Conservation (phyloP, 108 stramenopile genomes). For the Craspedostauros australis region DNA sequence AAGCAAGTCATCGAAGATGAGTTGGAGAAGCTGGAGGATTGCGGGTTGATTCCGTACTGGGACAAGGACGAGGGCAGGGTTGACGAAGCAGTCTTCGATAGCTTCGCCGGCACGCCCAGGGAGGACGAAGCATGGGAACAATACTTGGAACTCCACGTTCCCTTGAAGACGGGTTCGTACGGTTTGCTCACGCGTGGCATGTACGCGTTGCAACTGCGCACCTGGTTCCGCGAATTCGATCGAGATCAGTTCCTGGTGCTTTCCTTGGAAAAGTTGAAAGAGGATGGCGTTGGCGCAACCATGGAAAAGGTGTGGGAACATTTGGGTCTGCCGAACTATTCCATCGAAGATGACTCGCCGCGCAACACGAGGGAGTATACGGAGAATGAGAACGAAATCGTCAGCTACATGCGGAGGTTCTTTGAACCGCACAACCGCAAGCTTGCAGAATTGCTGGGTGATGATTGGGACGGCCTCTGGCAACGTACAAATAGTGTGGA, state of each 20-base stretch:
- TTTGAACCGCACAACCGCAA: too few species aligned
- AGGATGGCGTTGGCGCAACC: conserved; percentile 29
- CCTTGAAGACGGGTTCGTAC: conserved; percentile 82
- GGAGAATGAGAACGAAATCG: conserved; percentile 9
- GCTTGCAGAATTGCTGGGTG: too few species aligned
- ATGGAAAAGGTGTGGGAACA: conserved; percentile 63
- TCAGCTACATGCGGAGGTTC: conserved; percentile 16
- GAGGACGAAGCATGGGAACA: conserved; percentile 64
- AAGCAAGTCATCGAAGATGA: conserved; percentile 81
- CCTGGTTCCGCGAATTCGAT: conserved; percentile 83
- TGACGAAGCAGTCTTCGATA: conserved; percentile 36
- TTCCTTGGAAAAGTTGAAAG: conserved; percentile 47
- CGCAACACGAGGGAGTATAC: conserved; percentile 43
- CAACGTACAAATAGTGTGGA: too few species aligned
- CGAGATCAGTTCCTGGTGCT: conserved; percentile 66
- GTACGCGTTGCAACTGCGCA: conserved; percentile 88
- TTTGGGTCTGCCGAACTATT: conserved; percentile 54
- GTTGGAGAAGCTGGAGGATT: conserved; percentile 47
- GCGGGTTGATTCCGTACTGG: conserved; percentile 81
- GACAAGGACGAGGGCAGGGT: conserved; percentile 43
- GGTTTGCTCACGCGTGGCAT: conserved; percentile 83
- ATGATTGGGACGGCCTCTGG: too few species aligned
- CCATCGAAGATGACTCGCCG: conserved; percentile 34
- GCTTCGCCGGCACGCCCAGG: conserved; percentile 38
- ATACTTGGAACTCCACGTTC: conserved; percentile 63